Evolutionary conservation across 495 filamentous ascomycete genomes (phyloP).

Genomic region (Xylaria castorea): DNA sequence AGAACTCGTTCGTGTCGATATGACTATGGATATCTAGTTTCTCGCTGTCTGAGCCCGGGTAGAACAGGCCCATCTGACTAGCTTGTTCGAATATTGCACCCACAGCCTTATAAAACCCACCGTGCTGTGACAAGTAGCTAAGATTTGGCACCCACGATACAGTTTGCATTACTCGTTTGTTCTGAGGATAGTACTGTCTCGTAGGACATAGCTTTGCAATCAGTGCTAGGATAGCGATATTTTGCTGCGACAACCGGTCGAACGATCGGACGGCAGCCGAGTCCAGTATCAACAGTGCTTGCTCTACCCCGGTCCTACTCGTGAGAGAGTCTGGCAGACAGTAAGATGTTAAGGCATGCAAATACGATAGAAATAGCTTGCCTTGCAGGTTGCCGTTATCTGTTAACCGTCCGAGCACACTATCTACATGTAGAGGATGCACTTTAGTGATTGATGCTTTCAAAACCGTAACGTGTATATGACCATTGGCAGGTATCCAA

Average conservation of each 20-base stretch:
- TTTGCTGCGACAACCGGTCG: constrained; percentile 44
- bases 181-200: constrained; percentile 41
- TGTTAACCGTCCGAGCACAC: constrained; percentile 53
- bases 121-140: constrained; percentile 58
- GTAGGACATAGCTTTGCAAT: constrained; percentile 62
- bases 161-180: constrained; percentile 39
- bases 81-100: constrained; percentile 51
- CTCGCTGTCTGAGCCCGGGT: constrained; percentile 11
- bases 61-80: constrained; percentile 40
- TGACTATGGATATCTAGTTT: not conserved
- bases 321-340: constrained; percentile 66
- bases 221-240: constrained; percentile 45
- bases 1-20: not conserved
- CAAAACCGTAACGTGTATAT: constrained; percentile 53
- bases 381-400: constrained; percentile 61
- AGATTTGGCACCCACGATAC: constrained; percentile 40
- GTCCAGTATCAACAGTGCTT: constrained; percentile 58
- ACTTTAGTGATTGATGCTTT: constrained; percentile 29
- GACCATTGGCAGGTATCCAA: constrained; percentile 34
- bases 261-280: constrained; percentile 62
- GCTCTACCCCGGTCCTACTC: constrained; percentile 65
- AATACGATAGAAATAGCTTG: constrained; percentile 59
- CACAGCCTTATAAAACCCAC: constrained; percentile 51
- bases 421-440: constrained; percentile 56
- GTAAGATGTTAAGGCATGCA: constrained; percentile 69